Evolutionary conservation across 768 basidiomycete species (phyloP).

Genomic region (Crepidotus variabilis): DNA sequence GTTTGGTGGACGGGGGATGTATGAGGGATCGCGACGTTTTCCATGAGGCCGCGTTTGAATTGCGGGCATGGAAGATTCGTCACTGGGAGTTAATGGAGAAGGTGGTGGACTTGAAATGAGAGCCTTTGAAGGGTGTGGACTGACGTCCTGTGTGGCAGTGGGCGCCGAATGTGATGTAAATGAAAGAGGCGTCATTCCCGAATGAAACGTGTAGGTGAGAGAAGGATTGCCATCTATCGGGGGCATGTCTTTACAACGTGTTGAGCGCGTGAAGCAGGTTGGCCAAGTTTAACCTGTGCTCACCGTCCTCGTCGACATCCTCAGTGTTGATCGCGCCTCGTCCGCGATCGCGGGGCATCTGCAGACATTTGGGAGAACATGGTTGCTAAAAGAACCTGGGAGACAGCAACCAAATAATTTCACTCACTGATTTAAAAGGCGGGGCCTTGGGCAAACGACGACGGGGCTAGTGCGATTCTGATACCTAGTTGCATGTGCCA

Average conservation of each 20-base stretch:
- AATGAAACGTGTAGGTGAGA: conserved; percentile 61
- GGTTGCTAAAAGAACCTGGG: conserved; percentile 13
- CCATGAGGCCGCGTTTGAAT: conserved; percentile 42
- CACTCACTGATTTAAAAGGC: conserved; percentile 18
- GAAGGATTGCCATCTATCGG: conserved; percentile 51
- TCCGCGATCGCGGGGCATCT: conserved; percentile 31
- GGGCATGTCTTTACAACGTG: conserved; percentile 43
- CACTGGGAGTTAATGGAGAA: conserved; percentile 18
- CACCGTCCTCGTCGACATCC: conserved; percentile 26
- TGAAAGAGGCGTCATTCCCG: conserved; percentile 53
- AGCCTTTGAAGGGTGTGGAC: conserved; percentile 17
- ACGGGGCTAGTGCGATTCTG: conserved; percentile 25
- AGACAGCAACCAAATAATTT: conserved; percentile 15
- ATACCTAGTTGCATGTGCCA: conserved; percentile 16
- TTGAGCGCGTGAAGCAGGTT: conserved; percentile 21
- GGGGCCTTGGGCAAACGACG: conserved; percentile 16
- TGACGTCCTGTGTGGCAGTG: conserved; percentile 19
- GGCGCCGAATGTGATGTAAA: conserved; percentile 32
- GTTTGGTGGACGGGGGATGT: conserved; percentile 82
- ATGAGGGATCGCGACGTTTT: conserved; percentile 64
- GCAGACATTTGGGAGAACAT: conserved; percentile 16
- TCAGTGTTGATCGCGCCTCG: conserved; percentile 20
- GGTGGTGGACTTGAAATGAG: conserved; percentile 17
- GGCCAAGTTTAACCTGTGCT: conserved; percentile 18
- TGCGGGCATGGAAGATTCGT: conserved; percentile 1